phyloP scores from a whole-genome alignment of 176 grass and related monocot genomes.

The Dactylis glomerata region DNA sequence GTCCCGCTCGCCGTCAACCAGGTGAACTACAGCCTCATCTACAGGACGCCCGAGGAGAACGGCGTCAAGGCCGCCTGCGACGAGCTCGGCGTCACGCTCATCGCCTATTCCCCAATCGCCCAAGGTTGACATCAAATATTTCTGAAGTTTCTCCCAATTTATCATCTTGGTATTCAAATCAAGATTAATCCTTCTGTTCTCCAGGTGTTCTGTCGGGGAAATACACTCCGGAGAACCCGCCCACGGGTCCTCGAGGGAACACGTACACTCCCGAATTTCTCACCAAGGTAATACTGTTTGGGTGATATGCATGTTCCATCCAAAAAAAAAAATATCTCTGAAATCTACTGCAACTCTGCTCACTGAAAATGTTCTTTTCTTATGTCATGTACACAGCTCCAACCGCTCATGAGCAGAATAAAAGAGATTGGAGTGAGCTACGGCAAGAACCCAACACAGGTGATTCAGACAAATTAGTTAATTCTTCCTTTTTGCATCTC shows the following conservation, averaged over 20 bases:
- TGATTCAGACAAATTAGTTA: slow-evolving; percentile 3
- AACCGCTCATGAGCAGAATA: slow-evolving; percentile 80
- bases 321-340: background rate
- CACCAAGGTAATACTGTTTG: slow-evolving; percentile 14
- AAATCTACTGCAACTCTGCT: background rate
- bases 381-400: slow-evolving; percentile 46
- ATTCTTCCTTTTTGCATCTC: background rate
- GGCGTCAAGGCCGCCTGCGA: slow-evolving; percentile 66
- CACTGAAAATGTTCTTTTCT: background rate
- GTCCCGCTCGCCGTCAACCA: slow-evolving; percentile 67
- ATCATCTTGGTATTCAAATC: background rate
- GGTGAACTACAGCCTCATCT: slow-evolving; percentile 84
- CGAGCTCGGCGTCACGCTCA: slow-evolving; percentile 73
- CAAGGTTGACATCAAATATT: slow-evolving; percentile 41
- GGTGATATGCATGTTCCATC: background rate
- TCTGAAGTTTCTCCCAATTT: background rate
- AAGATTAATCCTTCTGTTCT: background rate
- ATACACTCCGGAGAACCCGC: slow-evolving; percentile 45
- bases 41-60: slow-evolving; percentile 66
- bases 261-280: slow-evolving; percentile 51
- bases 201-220: slow-evolving; percentile 49
- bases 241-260: slow-evolving; percentile 25
- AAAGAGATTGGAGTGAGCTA: slow-evolving; percentile 83
- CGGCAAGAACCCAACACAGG: slow-evolving; percentile 79
- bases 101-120: slow-evolving; percentile 74